These are phyloP conservation scores for Neurospora discreta DNA, from an alignment of 495 filamentous ascomycete species.

Conservation along the genomic window DNA sequence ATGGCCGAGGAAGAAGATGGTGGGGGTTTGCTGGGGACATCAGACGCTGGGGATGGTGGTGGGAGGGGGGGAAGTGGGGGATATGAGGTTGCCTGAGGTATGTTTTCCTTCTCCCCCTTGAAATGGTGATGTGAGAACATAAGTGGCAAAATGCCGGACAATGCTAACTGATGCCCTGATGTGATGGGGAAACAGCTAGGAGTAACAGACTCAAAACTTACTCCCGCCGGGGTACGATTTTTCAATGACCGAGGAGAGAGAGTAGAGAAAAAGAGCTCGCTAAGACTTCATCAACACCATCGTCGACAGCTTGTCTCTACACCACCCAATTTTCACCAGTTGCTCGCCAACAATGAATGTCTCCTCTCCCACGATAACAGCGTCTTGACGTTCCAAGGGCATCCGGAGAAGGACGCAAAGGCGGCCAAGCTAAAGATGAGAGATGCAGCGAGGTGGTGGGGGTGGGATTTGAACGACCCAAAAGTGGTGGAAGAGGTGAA, in stretches of 20 bases:
- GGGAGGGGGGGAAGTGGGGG: conserved; percentile 26
- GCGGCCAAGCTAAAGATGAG: conserved; percentile 28
- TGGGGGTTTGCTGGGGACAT: conserved; percentile 40
- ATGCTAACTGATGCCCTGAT: background rate
- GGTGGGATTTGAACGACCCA: conserved; percentile 18
- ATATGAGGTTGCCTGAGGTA: conserved; percentile 30
- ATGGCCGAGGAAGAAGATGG: conserved; percentile 30
- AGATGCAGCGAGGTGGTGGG: conserved; percentile 30
- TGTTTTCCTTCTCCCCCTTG: conserved; percentile 2
- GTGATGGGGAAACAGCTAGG: conserved; percentile 20
- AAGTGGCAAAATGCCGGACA: too few relatives aligned
- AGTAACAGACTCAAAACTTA: conserved; percentile 27
- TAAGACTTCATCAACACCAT: conserved; percentile 35
- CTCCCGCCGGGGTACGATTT: conserved; percentile 26
- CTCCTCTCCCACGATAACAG: conserved; percentile 30
- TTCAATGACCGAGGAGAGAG: background rate
- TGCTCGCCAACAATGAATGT: conserved; percentile 29
- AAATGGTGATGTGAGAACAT: too few relatives aligned
- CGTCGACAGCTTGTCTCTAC: conserved; percentile 24
- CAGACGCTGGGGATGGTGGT: conserved; percentile 33
- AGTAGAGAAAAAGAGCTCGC: background rate
- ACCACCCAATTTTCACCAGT: conserved; percentile 20
- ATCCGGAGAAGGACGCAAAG: conserved; percentile 36
- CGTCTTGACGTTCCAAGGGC: conserved; percentile 38
- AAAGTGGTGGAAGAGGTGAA: conserved; percentile 6